phyloP scores from a whole-genome alignment of 169 alveolate species.

The Babesia sp. region DNA sequence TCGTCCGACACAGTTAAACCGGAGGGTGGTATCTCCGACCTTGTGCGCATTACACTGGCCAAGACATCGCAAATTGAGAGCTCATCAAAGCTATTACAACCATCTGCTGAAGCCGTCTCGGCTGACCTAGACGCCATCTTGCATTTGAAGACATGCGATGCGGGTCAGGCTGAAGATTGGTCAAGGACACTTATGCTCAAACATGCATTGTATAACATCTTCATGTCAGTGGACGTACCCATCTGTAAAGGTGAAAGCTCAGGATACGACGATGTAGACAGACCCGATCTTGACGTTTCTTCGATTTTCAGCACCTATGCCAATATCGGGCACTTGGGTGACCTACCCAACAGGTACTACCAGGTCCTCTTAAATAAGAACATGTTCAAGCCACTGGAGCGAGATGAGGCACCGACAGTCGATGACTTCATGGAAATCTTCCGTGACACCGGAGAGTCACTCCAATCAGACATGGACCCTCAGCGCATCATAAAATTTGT shows the following conservation, averaged over 20 bases:
- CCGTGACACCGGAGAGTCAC: not conserved
- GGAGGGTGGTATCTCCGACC: not conserved
- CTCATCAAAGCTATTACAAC: not conserved
- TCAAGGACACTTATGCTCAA: slow-evolving; percentile 14
- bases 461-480: not conserved
- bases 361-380: not conserved
- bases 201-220: slow-evolving; percentile 14
- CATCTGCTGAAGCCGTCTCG: not conserved
- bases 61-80: slow-evolving; percentile 11
- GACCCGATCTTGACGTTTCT: not conserved
- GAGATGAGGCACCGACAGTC: not conserved
- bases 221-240: slow-evolving; percentile 14
- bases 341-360: not conserved
- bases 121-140: not conserved
- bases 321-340: not conserved
- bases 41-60: not conserved
- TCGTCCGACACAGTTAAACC: not conserved
- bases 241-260: too few species aligned
- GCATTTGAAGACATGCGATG: not conserved
- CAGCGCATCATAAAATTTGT: not conserved
- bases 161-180: slow-evolving; percentile 10
- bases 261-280: not conserved
- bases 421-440: slow-evolving; percentile 7
- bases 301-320: not conserved
- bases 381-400: slow-evolving; percentile 1